Evolutionary conservation across 495 filamentous ascomycete species (phyloP), one percentile per base, ranked within the genome.

Genomic region (Apodospora peruviana): DNA sequence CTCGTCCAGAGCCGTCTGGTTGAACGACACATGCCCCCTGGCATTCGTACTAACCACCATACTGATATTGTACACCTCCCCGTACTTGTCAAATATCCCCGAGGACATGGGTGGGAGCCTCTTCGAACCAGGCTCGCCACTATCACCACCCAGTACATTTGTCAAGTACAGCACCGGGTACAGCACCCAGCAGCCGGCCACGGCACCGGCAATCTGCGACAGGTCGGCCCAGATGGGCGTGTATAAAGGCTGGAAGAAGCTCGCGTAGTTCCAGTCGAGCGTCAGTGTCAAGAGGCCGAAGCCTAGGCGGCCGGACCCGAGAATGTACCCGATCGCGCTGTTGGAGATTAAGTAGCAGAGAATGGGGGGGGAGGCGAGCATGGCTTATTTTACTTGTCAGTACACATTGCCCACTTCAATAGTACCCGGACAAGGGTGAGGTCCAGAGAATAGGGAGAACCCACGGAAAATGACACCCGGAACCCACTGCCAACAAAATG

Each of bases 71-170:
- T 78, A 77, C 11, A 53, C 47, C 0, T 48, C 51, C 10, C 72
- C 75, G 1, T 60, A 68, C 39, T 73, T 71, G 58, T 77, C 75
- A 27, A 73, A 76, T 1, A 69, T 77, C 21, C 70, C 70, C 5
- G 70, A 62, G 40, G 71, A 71, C 36, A 74, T 68, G 22, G 75
- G 57, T 2, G 71, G 69, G 34, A 71, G 53, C 42, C 68, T 70
- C 20, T 69, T 62, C 11, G 70, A 67, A n/a, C n/a, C n/a, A n/a
- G n/a, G n/a, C n/a, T n/a, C n/a, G n/a, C n/a, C n/a, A n/a, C n/a
- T n/a, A n/a, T n/a, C n/a, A n/a, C n/a, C n/a, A 40, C 47, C 46
- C 27, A 52, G 50, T 21, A 45, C 45, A 44, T 43, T 54, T 46
- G 43, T 51, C 45, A 52, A 60, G 40, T 54, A 57, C 41, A 49